Base-by-base conservation (phyloP, 768 basidiomycete genomes). In the Hebeloma cylindrosporum region DNA sequence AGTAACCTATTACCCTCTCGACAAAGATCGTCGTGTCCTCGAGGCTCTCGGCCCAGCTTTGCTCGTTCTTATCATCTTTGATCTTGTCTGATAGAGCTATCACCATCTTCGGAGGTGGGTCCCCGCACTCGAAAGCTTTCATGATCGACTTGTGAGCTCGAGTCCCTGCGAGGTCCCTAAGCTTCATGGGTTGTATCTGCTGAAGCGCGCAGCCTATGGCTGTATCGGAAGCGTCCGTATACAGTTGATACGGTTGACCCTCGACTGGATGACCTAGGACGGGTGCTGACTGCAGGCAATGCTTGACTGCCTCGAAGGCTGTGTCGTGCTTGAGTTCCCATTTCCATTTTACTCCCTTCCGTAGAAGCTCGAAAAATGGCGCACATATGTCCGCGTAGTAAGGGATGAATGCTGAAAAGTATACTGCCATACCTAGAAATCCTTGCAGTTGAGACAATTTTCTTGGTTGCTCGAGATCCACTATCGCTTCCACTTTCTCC, bases 381-480 rank as follows among this genome's bases (percentile, higher is more conserved):
- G 53, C 14, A 0, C 60, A 64, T 1, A 67, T 62, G 31, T 51
- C 56, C 0, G 68, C 50, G 42, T 67, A 70, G 40, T 46, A 62
- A n/a, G 65, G 66, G n/a, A 71, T 64, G 48, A 62, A 71, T 0
- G 56, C 28, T 0, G 66, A 57, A 45, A 70, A 70, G 38, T 70
- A 71, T 0, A 68, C 64, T 3, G 63, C 61, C 64, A 65, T 68
- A 1, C 69, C 68, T 1, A 69, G 47, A 43, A 65, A 68, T 4
- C 44, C 57, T 38, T 64, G 63, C 11, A 68, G 35, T 9, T 62
- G 54, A 7, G 18, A 4, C n/a, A n/a, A n/a, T n/a, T n/a, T n/a
- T n/a, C n/a, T n/a, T n/a, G n/a, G n/a, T n/a, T n/a, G n/a, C n/a
- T n/a, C n/a, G n/a, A n/a, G n/a, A n/a, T n/a, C n/a, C n/a, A n/a